These are phyloP conservation scores for Helicostylum pulchrum DNA, from an alignment of 192 early-diverging fungal species.

Conservation along the genomic window DNA sequence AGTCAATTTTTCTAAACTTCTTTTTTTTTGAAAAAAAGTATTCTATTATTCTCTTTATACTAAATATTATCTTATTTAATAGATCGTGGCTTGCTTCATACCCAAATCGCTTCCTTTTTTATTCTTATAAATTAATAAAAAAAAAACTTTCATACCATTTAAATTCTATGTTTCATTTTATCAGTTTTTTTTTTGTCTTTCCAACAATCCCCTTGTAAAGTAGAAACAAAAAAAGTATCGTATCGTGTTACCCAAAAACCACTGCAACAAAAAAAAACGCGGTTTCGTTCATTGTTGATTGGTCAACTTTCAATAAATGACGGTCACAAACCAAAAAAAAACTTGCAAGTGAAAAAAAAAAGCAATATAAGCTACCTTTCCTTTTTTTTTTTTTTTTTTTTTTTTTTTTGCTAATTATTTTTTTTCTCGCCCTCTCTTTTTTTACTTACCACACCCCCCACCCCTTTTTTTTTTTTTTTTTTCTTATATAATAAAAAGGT, in stretches of 20 bases:
- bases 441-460: too few relatives aligned
- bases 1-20: too few relatives aligned
- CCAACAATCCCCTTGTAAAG: too few relatives aligned
- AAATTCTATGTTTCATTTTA: conserved; percentile 4
- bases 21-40: too few relatives aligned
- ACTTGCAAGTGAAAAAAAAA: too few relatives aligned
- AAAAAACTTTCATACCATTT: not conserved
- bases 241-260: too few relatives aligned
- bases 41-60: not conserved
- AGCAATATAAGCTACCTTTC: not conserved
- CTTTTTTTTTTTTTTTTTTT: conserved; percentile 7
- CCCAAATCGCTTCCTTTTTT: not conserved
- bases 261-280: too few relatives aligned
- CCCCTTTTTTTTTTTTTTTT: conserved; percentile 5
- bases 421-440: not conserved
- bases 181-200: not conserved
- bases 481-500: not conserved
- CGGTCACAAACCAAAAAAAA: too few relatives aligned
- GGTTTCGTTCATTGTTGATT: too few relatives aligned
- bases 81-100: not conserved
- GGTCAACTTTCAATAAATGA: too few relatives aligned
- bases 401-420: not conserved
- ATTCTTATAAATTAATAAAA: too few relatives aligned
- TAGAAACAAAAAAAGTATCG: too few relatives aligned
- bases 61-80: not conserved